phyloP scores from a whole-genome alignment of 2,329 filamentous ascomycete genomes.

The Zarea fungicola region DNA sequence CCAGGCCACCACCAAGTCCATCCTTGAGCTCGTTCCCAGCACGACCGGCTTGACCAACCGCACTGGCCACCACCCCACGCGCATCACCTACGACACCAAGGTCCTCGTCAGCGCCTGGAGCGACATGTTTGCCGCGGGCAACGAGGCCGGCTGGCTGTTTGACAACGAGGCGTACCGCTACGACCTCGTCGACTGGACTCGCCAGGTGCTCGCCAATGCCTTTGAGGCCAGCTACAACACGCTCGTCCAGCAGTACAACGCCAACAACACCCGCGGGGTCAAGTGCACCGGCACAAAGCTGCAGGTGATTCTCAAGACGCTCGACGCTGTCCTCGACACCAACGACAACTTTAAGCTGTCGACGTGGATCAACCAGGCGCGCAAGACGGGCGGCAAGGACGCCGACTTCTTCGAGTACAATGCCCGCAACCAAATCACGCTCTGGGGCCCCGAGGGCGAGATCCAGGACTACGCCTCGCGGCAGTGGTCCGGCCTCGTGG shows the following conservation, averaged over 20 bases:
- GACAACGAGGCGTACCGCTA: constrained; percentile 34
- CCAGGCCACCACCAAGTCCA: constrained; percentile 37
- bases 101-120: constrained; percentile 33
- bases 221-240: constrained; percentile 33
- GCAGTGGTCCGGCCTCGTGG: constrained; percentile 39
- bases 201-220: constrained; percentile 40
- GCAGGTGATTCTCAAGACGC: constrained; percentile 1
- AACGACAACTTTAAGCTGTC: constrained; percentile 4
- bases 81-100: constrained; percentile 33
- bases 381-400: constrained; percentile 10
- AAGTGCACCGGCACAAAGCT: constrained; percentile 1
- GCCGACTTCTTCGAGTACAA: constrained; percentile 36
- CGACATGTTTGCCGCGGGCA: constrained; percentile 30
- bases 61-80: constrained; percentile 32
- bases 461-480: constrained; percentile 42
- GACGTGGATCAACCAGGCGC: constrained; percentile 6
- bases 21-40: constrained; percentile 38
- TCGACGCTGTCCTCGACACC: constrained; percentile 11
- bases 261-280: background rate
- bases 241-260: constrained; percentile 30
- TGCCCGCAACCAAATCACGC: constrained; percentile 42
- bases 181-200: constrained; percentile 41
- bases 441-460: constrained; percentile 37
- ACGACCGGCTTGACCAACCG: constrained; percentile 31
- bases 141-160: constrained; percentile 28